Conservation (phyloP, 306 rosid genomes). For the Fragaria nilgerrensis region DNA sequence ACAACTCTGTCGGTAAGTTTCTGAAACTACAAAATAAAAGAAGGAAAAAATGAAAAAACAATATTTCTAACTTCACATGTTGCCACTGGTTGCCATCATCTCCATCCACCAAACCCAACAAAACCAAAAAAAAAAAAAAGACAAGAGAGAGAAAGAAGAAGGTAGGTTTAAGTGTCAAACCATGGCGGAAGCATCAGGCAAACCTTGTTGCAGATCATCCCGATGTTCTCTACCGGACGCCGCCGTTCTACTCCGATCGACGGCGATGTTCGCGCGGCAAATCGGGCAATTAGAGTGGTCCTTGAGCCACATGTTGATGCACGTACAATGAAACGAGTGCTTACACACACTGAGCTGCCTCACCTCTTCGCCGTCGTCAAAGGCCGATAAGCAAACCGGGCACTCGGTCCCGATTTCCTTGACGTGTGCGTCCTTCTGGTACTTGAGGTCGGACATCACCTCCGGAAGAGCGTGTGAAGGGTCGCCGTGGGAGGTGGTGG, state of each 20-base stretch:
- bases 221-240: slow-evolving; percentile 21
- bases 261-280: slow-evolving; percentile 55
- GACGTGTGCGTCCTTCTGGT: slow-evolving; percentile 39
- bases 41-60: background rate
- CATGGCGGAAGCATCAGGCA: slow-evolving; percentile 41
- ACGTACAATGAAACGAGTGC: slow-evolving; percentile 63
- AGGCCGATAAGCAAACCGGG: slow-evolving; percentile 70
- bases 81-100: background rate
- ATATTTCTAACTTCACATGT: background rate
- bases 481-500: slow-evolving; percentile 23
- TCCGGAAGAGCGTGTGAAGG: background rate
- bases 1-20: slow-evolving; percentile 10
- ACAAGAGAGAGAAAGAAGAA: background rate
- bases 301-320: slow-evolving; percentile 66
- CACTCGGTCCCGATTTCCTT: slow-evolving; percentile 63
- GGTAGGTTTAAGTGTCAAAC: slow-evolving; percentile 34
- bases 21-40: background rate
- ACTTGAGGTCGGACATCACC: slow-evolving; percentile 32
- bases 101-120: slow-evolving; percentile 7
- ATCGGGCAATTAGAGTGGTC: slow-evolving; percentile 70
- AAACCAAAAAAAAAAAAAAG: background rate
- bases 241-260: slow-evolving; percentile 22
- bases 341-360: slow-evolving; percentile 59
- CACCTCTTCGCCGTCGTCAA: slow-evolving; percentile 61
- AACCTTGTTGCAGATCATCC: slow-evolving; percentile 38